phyloP scores from a whole-genome alignment of 208 protist genomes.

The Wallacemonas collosoma region DNA sequence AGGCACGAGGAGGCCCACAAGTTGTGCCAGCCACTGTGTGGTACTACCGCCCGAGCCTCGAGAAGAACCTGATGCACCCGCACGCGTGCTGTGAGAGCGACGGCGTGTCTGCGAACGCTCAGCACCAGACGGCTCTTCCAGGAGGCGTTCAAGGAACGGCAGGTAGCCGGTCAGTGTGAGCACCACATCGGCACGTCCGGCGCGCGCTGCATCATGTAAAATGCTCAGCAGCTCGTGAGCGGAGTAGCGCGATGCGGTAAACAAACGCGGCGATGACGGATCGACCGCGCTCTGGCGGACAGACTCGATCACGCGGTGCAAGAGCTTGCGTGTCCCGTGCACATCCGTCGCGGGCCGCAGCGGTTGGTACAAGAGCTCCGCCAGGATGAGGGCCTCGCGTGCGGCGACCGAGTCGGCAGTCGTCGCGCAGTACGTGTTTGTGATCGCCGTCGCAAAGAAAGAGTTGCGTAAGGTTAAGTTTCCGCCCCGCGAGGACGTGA shows the following conservation, averaged over 20 bases:
- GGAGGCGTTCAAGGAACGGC: conserved; percentile 62
- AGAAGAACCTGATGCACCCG: no score
- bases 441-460: conserved; percentile 63
- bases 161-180: conserved; percentile 55
- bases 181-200: conserved; percentile 53
- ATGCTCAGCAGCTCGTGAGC: conserved; percentile 66
- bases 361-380: conserved; percentile 66
- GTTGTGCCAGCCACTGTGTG: neutral
- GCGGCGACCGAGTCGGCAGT: conserved; percentile 42
- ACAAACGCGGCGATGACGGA: conserved; percentile 30
- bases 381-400: conserved; percentile 53
- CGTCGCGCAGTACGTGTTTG: conserved; percentile 41
- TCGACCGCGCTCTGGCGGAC: conserved; percentile 33
- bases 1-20: neutral
- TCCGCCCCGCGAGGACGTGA: conserved; percentile 37
- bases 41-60: no score
- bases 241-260: conserved; percentile 54
- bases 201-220: conserved; percentile 59
- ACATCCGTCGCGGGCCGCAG: conserved; percentile 29
- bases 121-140: neutral
- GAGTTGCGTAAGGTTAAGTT: conserved; percentile 44
- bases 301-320: conserved; percentile 45
- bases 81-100: no score
- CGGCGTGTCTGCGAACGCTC: no score
- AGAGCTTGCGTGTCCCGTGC: conserved; percentile 30